Percentiles rank a stretch among this genome's conserved stretches.
phyloP scores from a whole-genome alignment of 129 eudicot species.

The carrot (Daucus carota) region DH1_v3.0 NC_030384.2:29944001-29944500 shows the following conservation, averaged over 20 bases:
- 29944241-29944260: not conserved
- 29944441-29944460: too few relatives aligned
- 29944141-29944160: slow-evolving; percentile 2
- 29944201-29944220: not conserved
- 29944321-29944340: too few relatives aligned
- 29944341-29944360: too few relatives aligned
- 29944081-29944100: slow-evolving; percentile 74
- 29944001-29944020: slow-evolving; percentile 65
- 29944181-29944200: not conserved
- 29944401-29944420: too few relatives aligned
- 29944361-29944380: too few relatives aligned
- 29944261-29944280: not conserved
- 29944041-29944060: slow-evolving; percentile 81
- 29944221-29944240: not conserved
- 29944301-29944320: too few relatives aligned
- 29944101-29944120: slow-evolving; percentile 75
- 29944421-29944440: too few relatives aligned
- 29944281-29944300: not conserved
- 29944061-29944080: slow-evolving; percentile 62
- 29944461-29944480: too few relatives aligned
- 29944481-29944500: too few relatives aligned
- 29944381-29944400: too few relatives aligned
- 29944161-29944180: not conserved
- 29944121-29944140: not conserved
- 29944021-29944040: slow-evolving; percentile 74